Base-by-base conservation (phyloP, 352 stramenopile species). In the Phytophthora fragariaefolia region DNA sequence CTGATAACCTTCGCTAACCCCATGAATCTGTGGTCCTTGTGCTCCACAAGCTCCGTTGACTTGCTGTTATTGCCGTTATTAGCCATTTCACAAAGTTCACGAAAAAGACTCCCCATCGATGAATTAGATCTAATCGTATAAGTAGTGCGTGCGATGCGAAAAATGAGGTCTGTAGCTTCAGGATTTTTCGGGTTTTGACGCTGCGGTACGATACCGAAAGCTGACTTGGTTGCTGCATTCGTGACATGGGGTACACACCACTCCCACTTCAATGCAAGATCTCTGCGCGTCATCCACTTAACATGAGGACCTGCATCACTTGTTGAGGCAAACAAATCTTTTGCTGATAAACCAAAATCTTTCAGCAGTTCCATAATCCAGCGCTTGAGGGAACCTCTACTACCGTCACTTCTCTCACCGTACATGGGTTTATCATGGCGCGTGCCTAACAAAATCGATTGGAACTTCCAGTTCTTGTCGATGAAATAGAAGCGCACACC, bases 11-110 rank as follows among this genome's bases (percentile, higher is more conserved):
- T 59, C 2, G 10, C 49, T 12, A 66, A 34, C 3, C 58, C 49
- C 58, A 66, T 48, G 28, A 66, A 66, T 36, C 36, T 1, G 27
- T 59, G 38, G 6, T 66, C 49, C 52, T 51, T 54, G 28, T 54
- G 42, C 18, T 54, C 42, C 8, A 62, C 13, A 9, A 58, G 23
- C 18, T 65, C 15, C 8, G 30, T 36, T 9, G 30, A 36, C n/a
- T n/a, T n/a, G n/a, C n/a, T n/a, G n/a, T n/a, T n/a, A 7, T 12
- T 12, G 1, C 30, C 30, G 13, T 36, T 12, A 12, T 36, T 36
- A 7, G 30, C 30, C 30, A 36, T 36, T 36, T 36, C 6, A 38
- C 58, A 66, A 38, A 58, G 24, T 15, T 66, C 47, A 2, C n/a
- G 3, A 58, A 58, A 66, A 12, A 36, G 30, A 12, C 30, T 36